Evolutionary conservation across 2,329 filamentous ascomycete genomes (phyloP).

Genomic region (Fusarium papillatum): DNA sequence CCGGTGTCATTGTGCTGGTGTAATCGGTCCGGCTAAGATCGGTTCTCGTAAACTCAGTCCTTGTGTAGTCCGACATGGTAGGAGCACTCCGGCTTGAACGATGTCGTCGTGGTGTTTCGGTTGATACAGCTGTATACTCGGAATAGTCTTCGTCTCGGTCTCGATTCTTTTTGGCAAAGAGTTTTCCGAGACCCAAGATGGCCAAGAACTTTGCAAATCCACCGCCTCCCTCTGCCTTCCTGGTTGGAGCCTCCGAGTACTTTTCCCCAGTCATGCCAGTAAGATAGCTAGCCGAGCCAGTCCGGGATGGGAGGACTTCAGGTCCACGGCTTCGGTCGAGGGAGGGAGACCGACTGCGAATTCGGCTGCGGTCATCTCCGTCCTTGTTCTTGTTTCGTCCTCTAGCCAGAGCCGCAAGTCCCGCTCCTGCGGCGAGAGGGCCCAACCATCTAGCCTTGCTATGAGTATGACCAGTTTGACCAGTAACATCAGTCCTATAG

Average conservation of each 20-base stretch:
- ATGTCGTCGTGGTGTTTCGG: slow-evolving; percentile 69
- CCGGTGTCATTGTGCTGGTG: slow-evolving; percentile 47
- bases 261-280: slow-evolving; percentile 68
- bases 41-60: slow-evolving; percentile 49
- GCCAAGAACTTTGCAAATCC: slow-evolving; percentile 73
- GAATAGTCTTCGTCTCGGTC: slow-evolving; percentile 72
- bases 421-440: slow-evolving; percentile 66
- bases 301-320: slow-evolving; percentile 66
- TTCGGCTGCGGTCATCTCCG: slow-evolving; percentile 53
- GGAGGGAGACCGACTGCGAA: slow-evolving; percentile 55
- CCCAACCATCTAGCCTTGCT: slow-evolving; percentile 61
- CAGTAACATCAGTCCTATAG: slow-evolving; percentile 47
- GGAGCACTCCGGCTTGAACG: slow-evolving; percentile 53
- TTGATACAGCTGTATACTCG: slow-evolving; percentile 73
- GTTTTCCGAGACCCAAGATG: slow-evolving; percentile 69
- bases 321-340: slow-evolving; percentile 55
- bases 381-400: slow-evolving; percentile 59
- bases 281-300: slow-evolving; percentile 69
- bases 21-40: slow-evolving; percentile 53
- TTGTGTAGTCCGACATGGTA: slow-evolving; percentile 56
- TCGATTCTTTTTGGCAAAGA: slow-evolving; percentile 66
- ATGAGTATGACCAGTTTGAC: slow-evolving; percentile 25
- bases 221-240: slow-evolving; percentile 53
- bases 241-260: slow-evolving; percentile 63
- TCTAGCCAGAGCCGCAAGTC: slow-evolving; percentile 60